Evolutionary conservation across 2,329 filamentous ascomycete genomes (phyloP).

Genomic region (Fusarium incarnatum): DNA sequence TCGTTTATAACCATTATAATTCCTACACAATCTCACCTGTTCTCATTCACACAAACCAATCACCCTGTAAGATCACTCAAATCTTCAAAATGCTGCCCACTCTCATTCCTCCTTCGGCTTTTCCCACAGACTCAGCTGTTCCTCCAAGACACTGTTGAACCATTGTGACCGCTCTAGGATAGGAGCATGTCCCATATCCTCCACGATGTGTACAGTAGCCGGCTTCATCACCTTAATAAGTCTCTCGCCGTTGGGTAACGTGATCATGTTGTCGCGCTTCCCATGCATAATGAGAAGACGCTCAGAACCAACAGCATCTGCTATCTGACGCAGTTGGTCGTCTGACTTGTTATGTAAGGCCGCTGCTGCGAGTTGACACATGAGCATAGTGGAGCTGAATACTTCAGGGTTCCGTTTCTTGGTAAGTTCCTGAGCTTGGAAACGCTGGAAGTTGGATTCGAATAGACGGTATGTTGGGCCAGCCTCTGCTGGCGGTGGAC

Average conservation of each 20-base stretch:
- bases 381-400: constrained; percentile 75
- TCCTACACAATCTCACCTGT: neutral
- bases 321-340: constrained; percentile 61
- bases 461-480: constrained; percentile 66
- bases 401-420: constrained; percentile 72
- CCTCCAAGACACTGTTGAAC: constrained; percentile 73
- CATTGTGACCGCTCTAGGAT: constrained; percentile 77
- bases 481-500: constrained; percentile 46
- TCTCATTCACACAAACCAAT: neutral
- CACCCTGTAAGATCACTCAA: neutral
- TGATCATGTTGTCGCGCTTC: constrained; percentile 81
- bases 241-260: constrained; percentile 74
- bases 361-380: constrained; percentile 82
- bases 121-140: constrained; percentile 65
- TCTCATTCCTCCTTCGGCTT: constrained; percentile 51
- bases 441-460: constrained; percentile 82
- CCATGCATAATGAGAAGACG: constrained; percentile 85
- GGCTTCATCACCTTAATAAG: constrained; percentile 74
- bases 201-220: constrained; percentile 69
- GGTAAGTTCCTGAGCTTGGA: constrained; percentile 80
- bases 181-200: constrained; percentile 80
- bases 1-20: constrained; percentile 9
- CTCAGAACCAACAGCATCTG: constrained; percentile 75
- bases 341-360: constrained; percentile 84
- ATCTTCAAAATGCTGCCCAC: neutral